Evolutionary conservation across 2,329 filamentous ascomycete genomes (phyloP).

Genomic region (Corinectria fuckeliana): DNA sequence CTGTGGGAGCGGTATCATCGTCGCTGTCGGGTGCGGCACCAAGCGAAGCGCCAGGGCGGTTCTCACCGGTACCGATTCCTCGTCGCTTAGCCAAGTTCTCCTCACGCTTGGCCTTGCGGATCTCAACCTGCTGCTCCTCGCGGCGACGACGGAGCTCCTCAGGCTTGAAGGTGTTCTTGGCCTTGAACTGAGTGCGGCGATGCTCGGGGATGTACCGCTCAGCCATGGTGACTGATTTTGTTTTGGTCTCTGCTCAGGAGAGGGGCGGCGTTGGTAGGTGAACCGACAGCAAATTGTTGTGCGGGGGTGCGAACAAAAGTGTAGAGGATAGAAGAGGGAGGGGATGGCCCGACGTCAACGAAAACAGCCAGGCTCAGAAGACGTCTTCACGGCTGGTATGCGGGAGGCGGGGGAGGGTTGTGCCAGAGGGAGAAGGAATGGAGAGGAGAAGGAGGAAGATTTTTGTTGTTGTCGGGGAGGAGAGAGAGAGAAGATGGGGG

Average conservation of each 20-base stretch:
- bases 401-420: constrained; percentile 18
- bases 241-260: constrained; percentile 26
- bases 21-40: constrained; percentile 95
- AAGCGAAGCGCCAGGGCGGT: constrained; percentile 79
- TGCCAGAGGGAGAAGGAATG: constrained; percentile 23
- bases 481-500: constrained; percentile 32
- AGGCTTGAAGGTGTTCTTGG: constrained; percentile 98
- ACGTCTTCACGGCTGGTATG: constrained; percentile 23
- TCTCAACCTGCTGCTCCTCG: constrained; percentile 99
- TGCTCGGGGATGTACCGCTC: constrained; percentile 99
- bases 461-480: constrained; percentile 37
- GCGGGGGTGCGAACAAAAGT: constrained; percentile 37
- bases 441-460: constrained; percentile 30
- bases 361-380: constrained; percentile 10
- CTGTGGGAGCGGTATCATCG: constrained; percentile 92
- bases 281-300: constrained; percentile 37
- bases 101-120: constrained; percentile 97
- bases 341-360: constrained; percentile 25
- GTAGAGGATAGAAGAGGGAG: constrained; percentile 16
- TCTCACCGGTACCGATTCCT: constrained; percentile 85
- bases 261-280: constrained; percentile 32
- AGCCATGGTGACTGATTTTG: constrained; percentile 73
- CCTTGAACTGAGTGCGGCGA: constrained; percentile 99
- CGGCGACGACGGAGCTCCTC: constrained; percentile 97
- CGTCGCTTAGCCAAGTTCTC: constrained; percentile 98